Conservation (phyloP, 2,329 filamentous ascomycete species). For the Alternaria hordeiaustralica region DNA sequence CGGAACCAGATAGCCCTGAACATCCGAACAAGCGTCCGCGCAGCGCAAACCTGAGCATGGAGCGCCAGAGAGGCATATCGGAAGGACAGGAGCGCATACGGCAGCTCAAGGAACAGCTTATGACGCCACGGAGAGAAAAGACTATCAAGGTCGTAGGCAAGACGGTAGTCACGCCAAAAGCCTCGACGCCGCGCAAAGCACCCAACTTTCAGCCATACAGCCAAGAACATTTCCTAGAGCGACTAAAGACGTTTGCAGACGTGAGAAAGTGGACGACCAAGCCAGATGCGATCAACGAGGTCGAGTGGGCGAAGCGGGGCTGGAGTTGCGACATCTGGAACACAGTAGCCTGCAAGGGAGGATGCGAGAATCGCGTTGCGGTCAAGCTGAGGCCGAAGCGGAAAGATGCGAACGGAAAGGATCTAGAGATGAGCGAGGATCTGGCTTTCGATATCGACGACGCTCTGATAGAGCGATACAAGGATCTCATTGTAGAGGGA, state of each 20-base stretch:
- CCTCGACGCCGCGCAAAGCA: slow-evolving; percentile 40
- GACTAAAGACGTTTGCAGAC: slow-evolving; percentile 87
- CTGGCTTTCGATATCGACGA: slow-evolving; percentile 58
- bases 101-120: slow-evolving; percentile 41
- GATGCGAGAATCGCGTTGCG: slow-evolving; percentile 83
- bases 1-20: slow-evolving; percentile 32
- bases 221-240: slow-evolving; percentile 78
- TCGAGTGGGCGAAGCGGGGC: slow-evolving; percentile 92
- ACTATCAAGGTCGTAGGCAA: slow-evolving; percentile 43
- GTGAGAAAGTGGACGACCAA: slow-evolving; percentile 95
- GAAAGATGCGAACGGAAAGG: slow-evolving; percentile 49
- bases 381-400: slow-evolving; percentile 71
- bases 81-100: slow-evolving; percentile 39
- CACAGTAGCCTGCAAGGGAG: slow-evolving; percentile 78
- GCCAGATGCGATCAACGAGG: slow-evolving; percentile 81
- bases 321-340: slow-evolving; percentile 80
- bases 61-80: slow-evolving; percentile 36
- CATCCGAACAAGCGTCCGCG: slow-evolving; percentile 45
- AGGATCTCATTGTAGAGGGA: slow-evolving; percentile 72
- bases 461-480: slow-evolving; percentile 78
- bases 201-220: slow-evolving; percentile 87
- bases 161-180: slow-evolving; percentile 29
- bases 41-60: slow-evolving; percentile 36
- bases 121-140: slow-evolving; percentile 33
- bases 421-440: slow-evolving; percentile 61